A percentile compares a stretch with the other conserved stretches of the same genome.
phyloP scores from a whole-genome alignment of 345 rosid species.

The Rhodamnia rubescens region DNA sequence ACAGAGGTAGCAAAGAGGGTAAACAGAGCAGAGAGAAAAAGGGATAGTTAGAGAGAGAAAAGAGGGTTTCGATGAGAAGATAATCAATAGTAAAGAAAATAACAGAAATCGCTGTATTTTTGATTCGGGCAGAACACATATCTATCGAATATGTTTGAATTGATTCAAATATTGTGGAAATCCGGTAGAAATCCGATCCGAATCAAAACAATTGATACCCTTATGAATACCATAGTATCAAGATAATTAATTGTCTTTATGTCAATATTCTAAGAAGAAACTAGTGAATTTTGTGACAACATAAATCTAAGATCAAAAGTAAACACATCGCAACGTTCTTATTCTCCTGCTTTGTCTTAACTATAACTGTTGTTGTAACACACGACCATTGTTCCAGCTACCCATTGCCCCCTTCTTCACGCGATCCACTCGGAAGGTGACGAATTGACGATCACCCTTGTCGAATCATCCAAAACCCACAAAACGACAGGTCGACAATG shows the following conservation, averaged over 20 bases:
- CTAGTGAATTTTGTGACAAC: background rate
- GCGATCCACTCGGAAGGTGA: background rate
- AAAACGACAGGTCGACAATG: background rate
- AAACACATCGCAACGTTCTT: background rate
- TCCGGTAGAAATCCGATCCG: too few species aligned
- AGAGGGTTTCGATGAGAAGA: too few species aligned
- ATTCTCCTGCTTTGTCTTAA: background rate
- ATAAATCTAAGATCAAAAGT: background rate
- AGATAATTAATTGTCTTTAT: background rate
- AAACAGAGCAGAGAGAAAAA: background rate
- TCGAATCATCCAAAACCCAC: background rate
- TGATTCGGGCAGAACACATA: too few species aligned
- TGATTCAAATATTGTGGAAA: background rate
- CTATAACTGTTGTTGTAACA: background rate
- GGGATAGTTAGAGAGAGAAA: background rate
- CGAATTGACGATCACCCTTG: background rate
- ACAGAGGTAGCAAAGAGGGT: background rate
- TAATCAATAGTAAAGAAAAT: too few species aligned
- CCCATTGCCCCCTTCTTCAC: background rate
- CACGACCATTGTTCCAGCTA: background rate
- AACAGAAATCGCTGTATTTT: too few species aligned
- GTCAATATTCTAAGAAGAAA: background rate
- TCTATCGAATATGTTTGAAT: background rate
- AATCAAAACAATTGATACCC: background rate
- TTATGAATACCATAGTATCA: background rate